Conservation (phyloP, 306 rosid genomes). For the Trifolium repens region DNA sequence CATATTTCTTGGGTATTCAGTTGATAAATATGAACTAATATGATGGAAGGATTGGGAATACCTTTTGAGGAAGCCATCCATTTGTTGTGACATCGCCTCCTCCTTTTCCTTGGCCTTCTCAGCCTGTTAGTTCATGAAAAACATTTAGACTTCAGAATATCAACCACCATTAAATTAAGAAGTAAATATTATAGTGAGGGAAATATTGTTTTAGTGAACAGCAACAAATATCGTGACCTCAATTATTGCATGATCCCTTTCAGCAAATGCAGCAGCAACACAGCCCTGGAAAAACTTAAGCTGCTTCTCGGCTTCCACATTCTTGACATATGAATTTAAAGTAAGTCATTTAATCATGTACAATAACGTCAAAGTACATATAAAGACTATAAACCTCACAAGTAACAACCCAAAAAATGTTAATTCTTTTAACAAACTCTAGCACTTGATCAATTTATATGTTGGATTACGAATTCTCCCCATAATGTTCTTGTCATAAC, state of each 20-base stretch:
- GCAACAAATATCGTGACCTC: slow-evolving; percentile 60
- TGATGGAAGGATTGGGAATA: slow-evolving; percentile 42
- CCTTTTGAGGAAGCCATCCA: slow-evolving; percentile 68
- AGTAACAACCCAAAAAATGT: background rate
- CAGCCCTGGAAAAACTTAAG: slow-evolving; percentile 95
- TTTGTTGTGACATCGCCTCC: slow-evolving; percentile 65
- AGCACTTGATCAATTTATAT: slow-evolving; percentile 29
- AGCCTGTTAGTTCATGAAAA: slow-evolving; percentile 61
- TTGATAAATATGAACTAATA: slow-evolving; percentile 25
- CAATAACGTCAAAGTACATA: slow-evolving; percentile 18
- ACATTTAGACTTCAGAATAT: slow-evolving; percentile 46
- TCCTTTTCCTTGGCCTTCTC: slow-evolving; percentile 93
- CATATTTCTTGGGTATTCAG: slow-evolving; percentile 3
- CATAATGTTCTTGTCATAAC: slow-evolving; percentile 34
- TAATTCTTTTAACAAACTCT: slow-evolving; percentile 32
- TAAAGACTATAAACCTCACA: slow-evolving; percentile 27
- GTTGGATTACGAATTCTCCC: slow-evolving; percentile 32
- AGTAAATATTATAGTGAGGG: slow-evolving; percentile 2
- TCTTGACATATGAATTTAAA: slow-evolving; percentile 54
- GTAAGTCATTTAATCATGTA: slow-evolving; percentile 26
- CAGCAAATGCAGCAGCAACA: slow-evolving; percentile 94
- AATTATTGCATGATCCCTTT: slow-evolving; percentile 88
- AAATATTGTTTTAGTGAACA: slow-evolving; percentile 9
- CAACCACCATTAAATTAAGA: slow-evolving; percentile 33
- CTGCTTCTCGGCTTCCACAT: slow-evolving; percentile 95